A percentile compares a stretch with the other conserved stretches of the same genome.
phyloP scores from a whole-genome alignment of 345 rosid genomes.

The Citrus glauca region DNA sequence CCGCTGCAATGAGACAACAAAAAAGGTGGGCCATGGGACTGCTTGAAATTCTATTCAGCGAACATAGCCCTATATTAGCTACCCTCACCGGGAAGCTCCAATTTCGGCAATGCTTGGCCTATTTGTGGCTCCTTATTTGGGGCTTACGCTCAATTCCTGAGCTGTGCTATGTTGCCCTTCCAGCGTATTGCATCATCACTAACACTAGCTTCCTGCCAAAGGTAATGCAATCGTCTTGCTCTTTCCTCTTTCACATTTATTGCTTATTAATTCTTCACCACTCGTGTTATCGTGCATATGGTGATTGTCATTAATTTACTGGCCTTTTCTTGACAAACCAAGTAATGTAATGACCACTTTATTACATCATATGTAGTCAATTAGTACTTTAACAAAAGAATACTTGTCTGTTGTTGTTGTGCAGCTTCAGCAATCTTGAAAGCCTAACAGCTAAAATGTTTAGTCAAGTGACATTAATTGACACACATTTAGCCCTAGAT shows the following conservation, averaged over 20 bases:
- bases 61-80: slow-evolving; percentile 33
- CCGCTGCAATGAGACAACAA: slow-evolving; percentile 39
- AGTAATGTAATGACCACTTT: background rate
- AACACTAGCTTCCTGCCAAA: slow-evolving; percentile 57
- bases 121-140: slow-evolving; percentile 30
- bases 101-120: slow-evolving; percentile 45
- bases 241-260: background rate
- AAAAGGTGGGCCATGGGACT: slow-evolving; percentile 67
- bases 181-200: slow-evolving; percentile 61
- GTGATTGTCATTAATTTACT: no score
- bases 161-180: slow-evolving; percentile 46
- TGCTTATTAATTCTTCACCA: no score
- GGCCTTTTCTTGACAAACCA: background rate
- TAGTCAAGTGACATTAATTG: background rate
- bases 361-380: no score
- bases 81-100: slow-evolving; percentile 29
- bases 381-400: background rate
- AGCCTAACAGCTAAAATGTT: background rate
- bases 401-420: background rate
- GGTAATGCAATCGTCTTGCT: slow-evolving; percentile 21
- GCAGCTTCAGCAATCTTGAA: background rate
- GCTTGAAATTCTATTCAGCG: slow-evolving; percentile 44
- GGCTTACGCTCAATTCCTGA: slow-evolving; percentile 50
- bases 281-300: no score
- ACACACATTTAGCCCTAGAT: background rate